These are phyloP conservation scores for Arthroderma sp. DNA, from an alignment of 2,329 filamentous ascomycete species.

Conservation along the genomic window DNA sequence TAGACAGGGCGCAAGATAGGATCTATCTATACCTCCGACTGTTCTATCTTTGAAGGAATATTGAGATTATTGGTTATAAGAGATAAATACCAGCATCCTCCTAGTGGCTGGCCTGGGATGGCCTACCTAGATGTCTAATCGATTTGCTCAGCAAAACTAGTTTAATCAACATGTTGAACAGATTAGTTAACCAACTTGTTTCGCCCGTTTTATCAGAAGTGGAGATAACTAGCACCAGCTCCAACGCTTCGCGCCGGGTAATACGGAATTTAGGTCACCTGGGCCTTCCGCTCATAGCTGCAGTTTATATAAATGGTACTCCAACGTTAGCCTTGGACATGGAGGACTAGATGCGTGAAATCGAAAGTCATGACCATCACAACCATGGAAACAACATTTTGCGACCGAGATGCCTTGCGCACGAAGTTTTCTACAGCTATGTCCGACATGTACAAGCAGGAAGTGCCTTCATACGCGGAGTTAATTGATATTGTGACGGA, in stretches of 20 bases:
- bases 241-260: neutral
- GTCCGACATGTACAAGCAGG: slow-evolving; percentile 27
- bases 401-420: slow-evolving; percentile 18
- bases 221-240: neutral
- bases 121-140: too few species aligned
- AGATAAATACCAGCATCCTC: too few species aligned
- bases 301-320: neutral
- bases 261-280: neutral
- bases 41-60: too few species aligned
- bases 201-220: neutral
- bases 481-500: slow-evolving; percentile 23
- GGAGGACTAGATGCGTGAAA: neutral
- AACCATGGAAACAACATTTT: neutral
- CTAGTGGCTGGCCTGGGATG: too few species aligned
- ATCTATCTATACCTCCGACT: too few species aligned
- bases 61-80: too few species aligned
- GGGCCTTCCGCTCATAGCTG: neutral
- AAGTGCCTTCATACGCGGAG: slow-evolving; percentile 26
- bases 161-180: neutral
- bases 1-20: too few species aligned
- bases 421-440: slow-evolving; percentile 23
- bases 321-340: neutral
- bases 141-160: too few species aligned
- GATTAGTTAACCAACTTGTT: neutral
- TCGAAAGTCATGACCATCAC: neutral